Evolutionary conservation across 257 asterid species (phyloP), one percentile per base, ranked within the genome.

Genomic region (Pogostemon cablin): DNA sequence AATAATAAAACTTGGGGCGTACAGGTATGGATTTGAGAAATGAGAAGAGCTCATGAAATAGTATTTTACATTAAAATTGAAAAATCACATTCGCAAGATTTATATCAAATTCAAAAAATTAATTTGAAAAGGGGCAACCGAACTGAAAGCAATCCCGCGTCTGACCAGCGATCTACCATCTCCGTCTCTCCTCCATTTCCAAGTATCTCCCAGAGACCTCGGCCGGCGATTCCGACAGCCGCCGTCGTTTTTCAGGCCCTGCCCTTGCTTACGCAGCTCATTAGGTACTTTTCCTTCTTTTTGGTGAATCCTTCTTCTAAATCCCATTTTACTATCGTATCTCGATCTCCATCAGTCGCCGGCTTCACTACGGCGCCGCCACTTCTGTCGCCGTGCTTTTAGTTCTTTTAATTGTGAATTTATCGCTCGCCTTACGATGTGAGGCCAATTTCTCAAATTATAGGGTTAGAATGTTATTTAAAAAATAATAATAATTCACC

Each of bases 101-200:
- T 25, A 25, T 25, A 25, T 25, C 32, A 25, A 25, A 25, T 25
- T 25, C 32, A 25, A 25, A 25, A 25, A 25, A 25, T 25, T 25
- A 25, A 25, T 25, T 25, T 25, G 32, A 25, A 25, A 25, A 1
- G 32, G 32, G 32, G 32, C 32, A 25, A 25, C 32, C 32, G 32
- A 25, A 25, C 32, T 25, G 32, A 25, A 25, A 25, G 32, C 32
- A 25, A 25, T 25, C 1, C 32, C 60, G 44, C 54, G 42, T 12
- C 65, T 2, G 61, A 67, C 72, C 68, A 72, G 76, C 80, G 80
- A 76, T 69, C 66, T 63, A 48, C 12, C 42, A 12, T 43, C 74
- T n/a, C 66, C 7, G 67, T 35, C 9, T 41, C 70, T 41, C 48
- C 67, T 34, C 65, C 38, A 20, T 55, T 69, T 47, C 11, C 58